Evolutionary conservation across 1,284 basidiomycete species (phyloP).

Genomic region (Apiotrichum veenhuisii): DNA sequence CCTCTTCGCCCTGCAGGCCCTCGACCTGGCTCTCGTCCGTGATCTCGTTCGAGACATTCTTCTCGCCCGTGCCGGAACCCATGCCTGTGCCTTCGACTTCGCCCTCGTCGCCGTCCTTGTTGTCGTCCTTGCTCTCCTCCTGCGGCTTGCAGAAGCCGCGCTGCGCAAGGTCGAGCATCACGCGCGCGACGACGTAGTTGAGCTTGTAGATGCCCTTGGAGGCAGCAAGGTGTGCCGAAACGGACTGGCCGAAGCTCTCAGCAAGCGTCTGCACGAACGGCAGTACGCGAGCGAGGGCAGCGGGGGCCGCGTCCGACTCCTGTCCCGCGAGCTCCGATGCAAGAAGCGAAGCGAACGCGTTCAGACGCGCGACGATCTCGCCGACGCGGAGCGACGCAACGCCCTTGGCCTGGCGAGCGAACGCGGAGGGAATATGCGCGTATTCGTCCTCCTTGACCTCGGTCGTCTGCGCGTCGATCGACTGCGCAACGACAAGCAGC

Average conservation of each 20-base stretch:
- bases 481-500: constrained; percentile 63
- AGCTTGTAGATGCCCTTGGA: constrained; percentile 81
- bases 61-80: constrained; percentile 74
- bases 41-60: constrained; percentile 89
- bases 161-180: constrained; percentile 69
- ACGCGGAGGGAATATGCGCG: constrained; percentile 35
- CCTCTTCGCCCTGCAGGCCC: constrained; percentile 74
- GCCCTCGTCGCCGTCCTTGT: constrained; percentile 56
- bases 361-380: constrained; percentile 40
- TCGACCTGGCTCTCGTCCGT: constrained; percentile 95
- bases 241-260: constrained; percentile 54
- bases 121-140: constrained; percentile 58
- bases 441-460: constrained; percentile 36
- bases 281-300: constrained; percentile 33
- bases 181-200: constrained; percentile 68
- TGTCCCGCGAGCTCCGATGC: constrained; percentile 10
- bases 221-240: constrained; percentile 25
- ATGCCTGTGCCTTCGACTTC: constrained; percentile 70
- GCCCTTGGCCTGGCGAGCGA: constrained; percentile 24
- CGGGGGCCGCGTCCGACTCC: constrained; percentile 14
- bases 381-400: constrained; percentile 34
- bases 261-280: constrained; percentile 56
- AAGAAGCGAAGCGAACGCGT: constrained; percentile 21
- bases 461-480: constrained; percentile 48
- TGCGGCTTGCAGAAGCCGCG: constrained; percentile 91